These are phyloP conservation scores for Psilocybe subaeruginosa DNA, from an alignment of 768 basidiomycete genomes.

Conservation along the genomic window DNA sequence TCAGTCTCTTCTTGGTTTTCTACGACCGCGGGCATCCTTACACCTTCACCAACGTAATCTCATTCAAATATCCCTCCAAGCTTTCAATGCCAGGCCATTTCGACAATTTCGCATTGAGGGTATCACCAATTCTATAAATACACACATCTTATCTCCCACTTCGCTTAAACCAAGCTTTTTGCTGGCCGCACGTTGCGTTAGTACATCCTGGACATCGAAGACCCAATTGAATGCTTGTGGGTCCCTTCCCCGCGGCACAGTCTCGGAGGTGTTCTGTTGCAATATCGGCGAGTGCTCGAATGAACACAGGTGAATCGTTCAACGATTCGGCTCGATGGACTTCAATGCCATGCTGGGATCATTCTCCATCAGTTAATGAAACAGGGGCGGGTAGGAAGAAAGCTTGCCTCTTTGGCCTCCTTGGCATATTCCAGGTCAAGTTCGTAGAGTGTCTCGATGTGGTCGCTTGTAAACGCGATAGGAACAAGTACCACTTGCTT, in stretches of 20 bases:
- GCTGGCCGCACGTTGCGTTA: conserved; percentile 82
- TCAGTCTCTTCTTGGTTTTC: background rate
- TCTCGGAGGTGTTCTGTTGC: conserved; percentile 77
- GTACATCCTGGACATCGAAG: conserved; percentile 95
- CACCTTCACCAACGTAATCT: conserved; percentile 19
- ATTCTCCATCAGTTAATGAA: conserved; percentile 22
- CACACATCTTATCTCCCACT: conserved; percentile 55
- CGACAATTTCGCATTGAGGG: conserved; percentile 11
- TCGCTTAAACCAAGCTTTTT: conserved; percentile 88
- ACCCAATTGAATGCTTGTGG: conserved; percentile 76
- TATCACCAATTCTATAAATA: conserved; percentile 18
- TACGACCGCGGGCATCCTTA: conserved; percentile 14
- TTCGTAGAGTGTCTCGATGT: conserved; percentile 98
- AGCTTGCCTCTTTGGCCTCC: conserved; percentile 85
- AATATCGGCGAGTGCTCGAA: conserved; percentile 93
- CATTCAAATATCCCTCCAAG: conserved; percentile 13
- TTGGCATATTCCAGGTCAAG: conserved; percentile 91
- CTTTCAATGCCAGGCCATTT: conserved; percentile 12
- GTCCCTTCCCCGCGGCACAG: conserved; percentile 58
- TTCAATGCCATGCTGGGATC: conserved; percentile 82
- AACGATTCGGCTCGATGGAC: conserved; percentile 87
- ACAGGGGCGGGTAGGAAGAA: conserved; percentile 16
- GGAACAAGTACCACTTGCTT: conserved; percentile 86
- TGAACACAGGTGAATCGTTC: conserved; percentile 95
- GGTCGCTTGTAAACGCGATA: conserved; percentile 98